A percentile compares a stretch with the other conserved stretches of the same genome.
These are phyloP conservation scores for Yamadazyma kanchanaburiensis DNA, from an alignment of 1,139 yeast species.

Conservation along the genomic window DNA sequence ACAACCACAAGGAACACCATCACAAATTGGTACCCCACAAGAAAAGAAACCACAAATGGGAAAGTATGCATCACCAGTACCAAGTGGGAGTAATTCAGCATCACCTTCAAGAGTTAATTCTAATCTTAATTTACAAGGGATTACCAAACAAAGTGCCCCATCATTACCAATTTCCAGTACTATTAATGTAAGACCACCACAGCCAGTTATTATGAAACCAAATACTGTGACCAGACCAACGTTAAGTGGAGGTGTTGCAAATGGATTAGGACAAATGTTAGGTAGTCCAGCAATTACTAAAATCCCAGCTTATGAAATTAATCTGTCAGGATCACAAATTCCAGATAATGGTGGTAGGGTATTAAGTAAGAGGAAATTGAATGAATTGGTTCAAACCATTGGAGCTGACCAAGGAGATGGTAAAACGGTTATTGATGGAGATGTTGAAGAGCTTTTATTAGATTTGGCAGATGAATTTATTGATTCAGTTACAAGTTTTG, in stretches of 20 bases:
- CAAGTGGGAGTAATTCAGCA: constrained; percentile 7
- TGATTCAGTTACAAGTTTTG: constrained; percentile 83
- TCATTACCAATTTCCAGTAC: constrained; percentile 70
- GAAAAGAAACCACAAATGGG: constrained; percentile 5
- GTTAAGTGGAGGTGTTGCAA: constrained; percentile 80
- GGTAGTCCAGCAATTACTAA: constrained; percentile 73
- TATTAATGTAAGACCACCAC: constrained; percentile 62
- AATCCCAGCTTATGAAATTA: constrained; percentile 79
- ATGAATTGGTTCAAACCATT: constrained; percentile 79
- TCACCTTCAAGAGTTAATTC: constrained; percentile 12
- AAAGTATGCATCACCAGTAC: constrained; percentile 9
- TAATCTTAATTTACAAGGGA: constrained; percentile 30
- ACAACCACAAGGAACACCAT: constrained; percentile 1
- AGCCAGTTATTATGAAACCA: constrained; percentile 56
- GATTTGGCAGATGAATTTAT: constrained; percentile 97
- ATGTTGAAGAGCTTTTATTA: constrained; percentile 84
- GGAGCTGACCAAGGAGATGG: constrained; percentile 87
- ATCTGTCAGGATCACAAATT: constrained; percentile 36
- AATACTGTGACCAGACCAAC: constrained; percentile 64
- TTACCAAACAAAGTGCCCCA: constrained; percentile 66
- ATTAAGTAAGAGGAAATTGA: constrained; percentile 80
- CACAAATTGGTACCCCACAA: constrained; percentile 6
- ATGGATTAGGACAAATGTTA: constrained; percentile 55
- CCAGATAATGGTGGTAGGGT: constrained; percentile 70
- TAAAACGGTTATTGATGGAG: constrained; percentile 90